phyloP scores from a whole-genome alignment of 148 eudicot genomes.

The Rhododendron williamsianum region DNA sequence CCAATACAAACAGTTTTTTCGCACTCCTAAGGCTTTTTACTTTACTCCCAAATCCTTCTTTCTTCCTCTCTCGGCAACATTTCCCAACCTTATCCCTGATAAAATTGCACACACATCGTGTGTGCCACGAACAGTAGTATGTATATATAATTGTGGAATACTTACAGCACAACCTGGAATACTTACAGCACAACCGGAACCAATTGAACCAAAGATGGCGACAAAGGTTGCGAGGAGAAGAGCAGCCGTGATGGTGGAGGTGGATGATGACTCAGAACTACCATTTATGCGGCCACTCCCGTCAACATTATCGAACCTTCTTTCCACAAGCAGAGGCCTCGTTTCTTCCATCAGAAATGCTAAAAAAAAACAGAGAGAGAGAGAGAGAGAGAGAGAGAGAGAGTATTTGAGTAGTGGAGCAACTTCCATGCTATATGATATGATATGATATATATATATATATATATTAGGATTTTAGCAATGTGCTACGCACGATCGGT shows the following conservation, averaged over 20 bases:
- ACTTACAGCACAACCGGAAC: neutral
- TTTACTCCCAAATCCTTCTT: too few species aligned
- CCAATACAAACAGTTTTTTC: too few species aligned
- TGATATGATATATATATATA: too few species aligned
- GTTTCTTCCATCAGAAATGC: neutral
- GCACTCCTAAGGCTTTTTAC: too few species aligned
- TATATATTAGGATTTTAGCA: too few species aligned
- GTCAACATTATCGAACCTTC: neutral
- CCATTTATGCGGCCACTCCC: neutral
- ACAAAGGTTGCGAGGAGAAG: neutral
- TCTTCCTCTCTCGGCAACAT: too few species aligned
- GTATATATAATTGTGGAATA: neutral
- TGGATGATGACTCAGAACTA: neutral
- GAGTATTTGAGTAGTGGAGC: neutral
- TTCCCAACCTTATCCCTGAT: too few species aligned
- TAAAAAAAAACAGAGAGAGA: too few species aligned
- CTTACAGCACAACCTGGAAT: neutral
- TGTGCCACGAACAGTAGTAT: too few species aligned
- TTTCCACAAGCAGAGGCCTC: neutral
- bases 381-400: neutral
- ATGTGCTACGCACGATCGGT: too few species aligned
- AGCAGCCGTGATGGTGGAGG: neutral
- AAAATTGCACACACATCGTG: too few species aligned
- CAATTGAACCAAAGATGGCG: neutral
- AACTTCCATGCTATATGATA: neutral